Conservation (phyloP, 768 basidiomycete genomes). For the Calocybe gangraenosa region DNA sequence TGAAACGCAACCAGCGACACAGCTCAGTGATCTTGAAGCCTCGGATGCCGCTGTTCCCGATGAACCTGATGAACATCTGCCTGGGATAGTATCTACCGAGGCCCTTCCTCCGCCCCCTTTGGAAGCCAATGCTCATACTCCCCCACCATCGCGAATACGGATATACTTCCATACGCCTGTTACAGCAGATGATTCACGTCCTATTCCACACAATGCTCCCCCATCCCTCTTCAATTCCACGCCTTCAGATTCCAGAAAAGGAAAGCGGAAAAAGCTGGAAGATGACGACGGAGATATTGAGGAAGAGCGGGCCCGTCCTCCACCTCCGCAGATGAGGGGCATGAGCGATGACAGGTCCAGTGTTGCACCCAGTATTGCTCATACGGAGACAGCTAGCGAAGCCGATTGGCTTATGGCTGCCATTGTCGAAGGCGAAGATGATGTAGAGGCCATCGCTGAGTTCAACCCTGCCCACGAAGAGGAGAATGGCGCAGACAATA, state of each 20-base stretch:
- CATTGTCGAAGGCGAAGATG: conserved; percentile 69
- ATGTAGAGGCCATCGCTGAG: conserved; percentile 39
- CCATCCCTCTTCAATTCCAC: conserved; percentile 43
- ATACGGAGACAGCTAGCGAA: conserved; percentile 75
- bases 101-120: conserved; percentile 18
- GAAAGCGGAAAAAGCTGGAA: conserved; percentile 86
- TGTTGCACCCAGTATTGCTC: conserved; percentile 53
- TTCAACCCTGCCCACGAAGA: conserved; percentile 31
- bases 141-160: conserved; percentile 76
- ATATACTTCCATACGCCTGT: conserved; percentile 93
- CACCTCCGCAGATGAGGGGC: conserved; percentile 50
- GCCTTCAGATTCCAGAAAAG: conserved; percentile 65
- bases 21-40: conserved; percentile 17
- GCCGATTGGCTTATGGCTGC: conserved; percentile 89
- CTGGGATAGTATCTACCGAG: conserved; percentile 7
- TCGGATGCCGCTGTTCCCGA: conserved; percentile 14
- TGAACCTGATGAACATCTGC: conserved; percentile 14
- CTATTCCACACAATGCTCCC: conserved; percentile 59
- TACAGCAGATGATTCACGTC: conserved; percentile 74
- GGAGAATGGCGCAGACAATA: conserved; percentile 36
- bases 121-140: conserved; percentile 33
- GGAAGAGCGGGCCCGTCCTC: conserved; percentile 63
- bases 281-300: conserved; percentile 83
- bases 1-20: conserved; percentile 11
- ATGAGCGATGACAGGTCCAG: conserved; percentile 55